A percentile compares a stretch with the other conserved stretches of the same genome.
phyloP scores from a whole-genome alignment of 2,329 filamentous ascomycete genomes.

The Aspergillus sp. region DNA sequence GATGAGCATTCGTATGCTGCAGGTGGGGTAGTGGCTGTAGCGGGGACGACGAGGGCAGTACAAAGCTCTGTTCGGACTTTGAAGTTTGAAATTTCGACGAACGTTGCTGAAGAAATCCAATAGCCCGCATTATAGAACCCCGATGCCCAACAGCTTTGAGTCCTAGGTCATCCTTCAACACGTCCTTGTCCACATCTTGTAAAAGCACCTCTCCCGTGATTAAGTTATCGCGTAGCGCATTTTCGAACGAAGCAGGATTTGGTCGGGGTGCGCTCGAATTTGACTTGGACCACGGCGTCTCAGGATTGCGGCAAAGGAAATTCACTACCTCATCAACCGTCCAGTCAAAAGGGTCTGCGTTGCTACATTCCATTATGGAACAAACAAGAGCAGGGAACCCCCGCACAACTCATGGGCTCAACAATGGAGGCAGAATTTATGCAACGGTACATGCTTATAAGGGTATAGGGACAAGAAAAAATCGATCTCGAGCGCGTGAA shows the following conservation, averaged over 20 bases:
- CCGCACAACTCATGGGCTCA: background rate
- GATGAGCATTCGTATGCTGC: background rate
- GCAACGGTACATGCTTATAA: background rate
- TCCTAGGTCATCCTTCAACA: slow-evolving; percentile 56
- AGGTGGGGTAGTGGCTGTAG: background rate
- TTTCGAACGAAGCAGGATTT: slow-evolving; percentile 54
- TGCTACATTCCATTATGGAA: slow-evolving; percentile 25
- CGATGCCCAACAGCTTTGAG: slow-evolving; percentile 61
- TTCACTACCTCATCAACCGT: slow-evolving; percentile 64
- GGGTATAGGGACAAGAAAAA: background rate
- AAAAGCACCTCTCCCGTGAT: slow-evolving; percentile 67
- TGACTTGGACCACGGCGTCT: slow-evolving; percentile 43
- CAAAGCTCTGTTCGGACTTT: slow-evolving; percentile 2
- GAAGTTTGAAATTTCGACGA: slow-evolving; percentile 52
- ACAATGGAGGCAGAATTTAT: background rate
- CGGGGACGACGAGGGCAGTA: background rate
- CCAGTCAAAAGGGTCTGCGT: slow-evolving; percentile 73
- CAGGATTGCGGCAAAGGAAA: slow-evolving; percentile 60
- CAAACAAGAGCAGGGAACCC: background rate
- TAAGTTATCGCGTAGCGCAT: slow-evolving; percentile 59
- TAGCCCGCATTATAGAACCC: slow-evolving; percentile 57
- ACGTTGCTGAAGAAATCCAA: slow-evolving; percentile 54
- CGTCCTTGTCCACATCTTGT: slow-evolving; percentile 51
- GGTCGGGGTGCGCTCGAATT: slow-evolving; percentile 45
- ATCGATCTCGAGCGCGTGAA: background rate